phyloP scores from a whole-genome alignment of 805 yeast genomes.

The Komagataella mondaviorum region DNA sequence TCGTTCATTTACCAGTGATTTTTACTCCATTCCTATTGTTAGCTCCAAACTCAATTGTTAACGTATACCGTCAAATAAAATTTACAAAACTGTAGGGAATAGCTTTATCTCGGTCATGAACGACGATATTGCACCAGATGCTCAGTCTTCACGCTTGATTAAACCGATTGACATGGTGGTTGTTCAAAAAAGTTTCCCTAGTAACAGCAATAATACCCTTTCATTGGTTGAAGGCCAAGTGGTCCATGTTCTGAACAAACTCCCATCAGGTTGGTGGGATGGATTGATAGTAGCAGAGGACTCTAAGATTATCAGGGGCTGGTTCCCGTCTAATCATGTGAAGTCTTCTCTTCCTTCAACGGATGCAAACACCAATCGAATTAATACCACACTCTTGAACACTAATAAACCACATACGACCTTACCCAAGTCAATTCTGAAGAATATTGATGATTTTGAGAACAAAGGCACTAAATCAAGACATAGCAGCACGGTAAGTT shows the following conservation, averaged over 20 bases:
- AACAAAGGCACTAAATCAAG: conserved; percentile 19
- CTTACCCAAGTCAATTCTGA: conserved; percentile 6
- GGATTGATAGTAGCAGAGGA: conserved; percentile 38
- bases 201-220: conserved; percentile 36
- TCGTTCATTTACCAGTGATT: background rate
- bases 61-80: background rate
- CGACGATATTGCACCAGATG: background rate
- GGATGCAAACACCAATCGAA: conserved; percentile 18
- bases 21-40: background rate
- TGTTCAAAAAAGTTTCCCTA: conserved; percentile 41
- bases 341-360: conserved; percentile 14
- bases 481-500: conserved; percentile 35
- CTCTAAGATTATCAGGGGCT: conserved; percentile 45
- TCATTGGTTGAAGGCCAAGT: conserved; percentile 53
- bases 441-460: conserved; percentile 1
- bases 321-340: conserved; percentile 70
- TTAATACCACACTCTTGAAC: conserved; percentile 1
- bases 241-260: conserved; percentile 52
- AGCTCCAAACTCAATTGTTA: background rate
- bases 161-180: conserved; percentile 43
- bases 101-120: background rate
- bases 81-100: background rate
- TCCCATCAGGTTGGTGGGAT: conserved; percentile 79
- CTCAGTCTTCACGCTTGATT: conserved; percentile 1
- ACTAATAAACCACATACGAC: conserved; percentile 4